These are phyloP conservation scores for Ophiocordyceps camponoti-saundersi DNA, from an alignment of 2,329 filamentous ascomycete species.

Conservation along the genomic window DNA sequence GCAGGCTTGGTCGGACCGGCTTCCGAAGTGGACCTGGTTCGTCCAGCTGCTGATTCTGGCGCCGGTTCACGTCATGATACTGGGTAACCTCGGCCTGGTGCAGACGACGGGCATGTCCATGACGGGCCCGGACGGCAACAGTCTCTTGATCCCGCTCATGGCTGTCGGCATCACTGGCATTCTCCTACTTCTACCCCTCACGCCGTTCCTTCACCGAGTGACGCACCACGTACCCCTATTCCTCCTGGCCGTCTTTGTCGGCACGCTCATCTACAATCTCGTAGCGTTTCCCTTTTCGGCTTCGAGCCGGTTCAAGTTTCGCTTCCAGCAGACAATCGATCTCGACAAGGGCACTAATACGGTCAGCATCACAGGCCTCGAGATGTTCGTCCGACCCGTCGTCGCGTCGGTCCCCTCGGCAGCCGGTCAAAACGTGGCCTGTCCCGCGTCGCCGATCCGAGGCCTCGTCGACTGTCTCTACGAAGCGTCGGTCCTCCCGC, in stretches of 20 bases:
- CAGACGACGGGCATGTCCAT: constrained; percentile 58
- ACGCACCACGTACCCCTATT: constrained; percentile 69
- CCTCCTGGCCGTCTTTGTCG: constrained; percentile 54
- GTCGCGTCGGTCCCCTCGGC: constrained; percentile 56
- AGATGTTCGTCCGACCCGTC: constrained; percentile 49
- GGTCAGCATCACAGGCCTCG: constrained; percentile 52
- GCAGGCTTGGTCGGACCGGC: constrained; percentile 65
- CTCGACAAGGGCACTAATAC: constrained; percentile 54
- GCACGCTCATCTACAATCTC: constrained; percentile 73
- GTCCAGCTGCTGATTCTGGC: constrained; percentile 69
- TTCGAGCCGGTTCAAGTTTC: constrained; percentile 67
- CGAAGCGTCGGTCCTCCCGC: constrained; percentile 40
- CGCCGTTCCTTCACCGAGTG: constrained; percentile 76
- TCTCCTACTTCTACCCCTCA: constrained; percentile 56
- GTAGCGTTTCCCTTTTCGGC: constrained; percentile 75
- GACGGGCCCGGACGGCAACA: constrained; percentile 70
- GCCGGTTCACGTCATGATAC: constrained; percentile 60
- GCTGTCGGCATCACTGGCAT: constrained; percentile 50
- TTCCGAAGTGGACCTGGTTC: constrained; percentile 78
- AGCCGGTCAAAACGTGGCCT: constrained; percentile 40
- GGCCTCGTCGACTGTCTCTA: constrained; percentile 52
- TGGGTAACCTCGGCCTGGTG: constrained; percentile 61
- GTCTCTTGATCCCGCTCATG: constrained; percentile 54
- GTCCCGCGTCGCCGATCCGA: constrained; percentile 22
- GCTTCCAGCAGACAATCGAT: constrained; percentile 69